Evolutionary conservation across 495 filamentous ascomycete species (phyloP), one percentile per base, ranked within the genome.

Genomic region (Lasiosphaeris hirsuta): DNA sequence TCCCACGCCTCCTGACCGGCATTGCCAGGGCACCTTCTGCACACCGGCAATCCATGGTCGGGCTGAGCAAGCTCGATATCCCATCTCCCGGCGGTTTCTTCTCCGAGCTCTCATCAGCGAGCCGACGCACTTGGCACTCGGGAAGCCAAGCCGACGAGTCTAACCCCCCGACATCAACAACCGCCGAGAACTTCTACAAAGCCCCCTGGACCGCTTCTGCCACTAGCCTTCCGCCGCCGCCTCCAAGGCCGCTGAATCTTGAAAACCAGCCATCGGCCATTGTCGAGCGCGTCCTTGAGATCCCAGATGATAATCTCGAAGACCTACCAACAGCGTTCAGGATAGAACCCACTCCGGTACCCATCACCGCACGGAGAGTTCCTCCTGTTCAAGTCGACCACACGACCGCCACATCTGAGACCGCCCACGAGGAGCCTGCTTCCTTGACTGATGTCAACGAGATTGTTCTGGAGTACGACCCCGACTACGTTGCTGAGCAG

Each of bases 81-180:
- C 92, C 92, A 3, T 96, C 92, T 1, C 92, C 92, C 0, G 89
- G 90, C 23, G 90, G 89, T 0, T 96, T 97, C 77, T 97, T 97
- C 69, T 86, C 90, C 15, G 90, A 88, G 0, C 79, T 97, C 14
- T 86, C 81, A 13, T 77, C 82, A 1, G 80, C 84, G 47, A 83
- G 85, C 34, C 81, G 90, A 51, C 84, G 87, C 64, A 94, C 91
- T 4, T 97, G 92, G 92, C 74, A 81, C 64, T 51, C 77, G 35
- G 73, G 78, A 44, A 69, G 70, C 34, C 77, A 75, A 11, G 61
- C 69, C 15, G 73, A 76, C 15, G 76, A 74, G 30, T 63, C 66
- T 53, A 72, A 69, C 55, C 82, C 80, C 3, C 89, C 88, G 0
- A 86, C 90, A 1, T 90, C 90, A 2, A 88, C 88, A 33, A 89